Percentiles rank a stretch among this genome's conserved stretches.
These are phyloP conservation scores for Simplicillium sp. DNA, from an alignment of 2,329 filamentous ascomycete species.

Conservation along the genomic window DNA sequence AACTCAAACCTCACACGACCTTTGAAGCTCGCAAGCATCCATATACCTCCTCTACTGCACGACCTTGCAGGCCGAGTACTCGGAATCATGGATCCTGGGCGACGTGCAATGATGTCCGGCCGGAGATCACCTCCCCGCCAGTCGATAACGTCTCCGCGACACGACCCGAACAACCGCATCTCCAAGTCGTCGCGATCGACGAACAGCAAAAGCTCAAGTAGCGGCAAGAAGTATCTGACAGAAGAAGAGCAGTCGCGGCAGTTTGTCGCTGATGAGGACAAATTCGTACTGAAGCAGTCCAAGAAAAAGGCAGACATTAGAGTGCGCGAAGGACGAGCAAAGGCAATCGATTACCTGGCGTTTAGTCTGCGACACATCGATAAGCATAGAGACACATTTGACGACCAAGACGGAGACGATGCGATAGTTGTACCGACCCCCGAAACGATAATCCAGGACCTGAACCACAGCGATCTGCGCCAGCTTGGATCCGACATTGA, in stretches of 20 bases:
- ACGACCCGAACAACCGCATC: slow-evolving; percentile 45
- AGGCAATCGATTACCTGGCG: slow-evolving; percentile 86
- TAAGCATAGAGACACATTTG: slow-evolving; percentile 71
- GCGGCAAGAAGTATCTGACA: slow-evolving; percentile 43
- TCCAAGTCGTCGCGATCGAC: slow-evolving; percentile 36
- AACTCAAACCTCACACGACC: too few species aligned
- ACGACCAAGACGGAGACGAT: slow-evolving; percentile 69
- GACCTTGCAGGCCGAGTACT: not conserved
- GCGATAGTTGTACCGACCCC: slow-evolving; percentile 72
- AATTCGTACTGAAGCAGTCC: slow-evolving; percentile 89
- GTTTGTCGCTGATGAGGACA: slow-evolving; percentile 92
- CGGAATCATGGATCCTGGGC: slow-evolving; percentile 40
- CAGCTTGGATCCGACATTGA: slow-evolving; percentile 76
- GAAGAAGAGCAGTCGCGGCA: slow-evolving; percentile 69
- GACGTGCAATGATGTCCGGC: slow-evolving; percentile 44
- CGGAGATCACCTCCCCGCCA: slow-evolving; percentile 30
- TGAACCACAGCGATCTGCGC: slow-evolving; percentile 56
- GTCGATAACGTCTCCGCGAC: slow-evolving; percentile 45
- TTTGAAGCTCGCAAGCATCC: too few species aligned
- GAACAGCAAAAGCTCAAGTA: slow-evolving; percentile 16
- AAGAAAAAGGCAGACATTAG: slow-evolving; percentile 98
- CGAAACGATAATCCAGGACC: slow-evolving; percentile 65
- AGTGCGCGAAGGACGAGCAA: slow-evolving; percentile 81
- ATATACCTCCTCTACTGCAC: too few species aligned
- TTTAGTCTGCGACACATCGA: slow-evolving; percentile 88